Conservation (phyloP, 2,329 filamentous ascomycete species). For the Orbilia brochopaga region DNA sequence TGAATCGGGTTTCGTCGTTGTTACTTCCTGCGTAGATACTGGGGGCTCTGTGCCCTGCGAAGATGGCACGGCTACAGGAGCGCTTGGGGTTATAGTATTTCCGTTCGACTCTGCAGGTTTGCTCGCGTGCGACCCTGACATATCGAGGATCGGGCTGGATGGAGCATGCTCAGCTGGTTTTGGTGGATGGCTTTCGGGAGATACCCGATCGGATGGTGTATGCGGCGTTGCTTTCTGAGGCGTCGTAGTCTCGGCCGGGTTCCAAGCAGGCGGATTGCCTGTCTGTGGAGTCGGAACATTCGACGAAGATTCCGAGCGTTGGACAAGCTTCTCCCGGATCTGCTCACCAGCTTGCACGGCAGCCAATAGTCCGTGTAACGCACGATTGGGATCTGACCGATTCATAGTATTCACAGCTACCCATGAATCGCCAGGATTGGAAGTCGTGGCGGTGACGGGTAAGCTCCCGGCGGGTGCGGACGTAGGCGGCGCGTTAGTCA, state of each 20-base stretch:
- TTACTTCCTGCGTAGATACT: slow-evolving; percentile 1
- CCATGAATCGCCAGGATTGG: slow-evolving; percentile 40
- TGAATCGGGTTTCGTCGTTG: slow-evolving; percentile 18
- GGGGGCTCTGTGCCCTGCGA: slow-evolving; percentile 7
- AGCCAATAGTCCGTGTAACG: slow-evolving; percentile 33
- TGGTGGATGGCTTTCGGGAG: slow-evolving; percentile 15
- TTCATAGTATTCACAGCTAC: slow-evolving; percentile 47
- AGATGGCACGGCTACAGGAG: neutral
- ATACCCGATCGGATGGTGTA: slow-evolving; percentile 24
- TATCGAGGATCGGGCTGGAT: neutral
- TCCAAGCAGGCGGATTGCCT: slow-evolving; percentile 29
- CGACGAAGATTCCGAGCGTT: slow-evolving; percentile 38
- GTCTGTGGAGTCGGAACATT: slow-evolving; percentile 33
- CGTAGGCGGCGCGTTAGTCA: slow-evolving; percentile 39
- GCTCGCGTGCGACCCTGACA: slow-evolving; percentile 7
- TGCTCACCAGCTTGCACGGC: slow-evolving; percentile 44
- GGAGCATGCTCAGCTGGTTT: slow-evolving; percentile 20
- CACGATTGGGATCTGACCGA: slow-evolving; percentile 30
- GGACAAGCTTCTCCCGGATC: slow-evolving; percentile 23
- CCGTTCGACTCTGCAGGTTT: slow-evolving; percentile 29
- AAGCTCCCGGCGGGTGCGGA: slow-evolving; percentile 10
- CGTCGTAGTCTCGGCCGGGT: slow-evolving; percentile 11
- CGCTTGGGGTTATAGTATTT: neutral
- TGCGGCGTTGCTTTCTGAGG: slow-evolving; percentile 24
- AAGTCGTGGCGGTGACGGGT: slow-evolving; percentile 5